Evolutionary conservation across 2,329 filamentous ascomycete genomes (phyloP).

Genomic region (Penicillium sp.): DNA sequence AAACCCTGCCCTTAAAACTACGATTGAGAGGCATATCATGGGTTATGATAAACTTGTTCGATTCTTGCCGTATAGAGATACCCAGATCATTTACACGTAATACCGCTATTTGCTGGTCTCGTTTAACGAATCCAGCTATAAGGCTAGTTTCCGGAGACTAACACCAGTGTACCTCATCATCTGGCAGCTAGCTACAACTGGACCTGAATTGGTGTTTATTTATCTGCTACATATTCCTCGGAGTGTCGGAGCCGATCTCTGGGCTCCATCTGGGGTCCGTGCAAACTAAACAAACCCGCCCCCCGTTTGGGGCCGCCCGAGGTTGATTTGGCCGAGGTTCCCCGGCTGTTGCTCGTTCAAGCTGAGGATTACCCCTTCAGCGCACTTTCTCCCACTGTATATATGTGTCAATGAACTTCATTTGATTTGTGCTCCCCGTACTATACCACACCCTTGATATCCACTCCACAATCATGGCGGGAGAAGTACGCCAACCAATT

Average conservation of each 20-base stretch:
- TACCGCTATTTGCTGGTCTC: background rate
- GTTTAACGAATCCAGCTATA: too few relatives aligned
- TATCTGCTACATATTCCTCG: background rate
- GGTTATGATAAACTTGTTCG: background rate
- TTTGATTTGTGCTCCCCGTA: background rate
- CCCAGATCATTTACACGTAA: background rate
- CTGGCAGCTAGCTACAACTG: too few relatives aligned
- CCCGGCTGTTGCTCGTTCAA: constrained; percentile 14
- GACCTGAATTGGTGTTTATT: too few relatives aligned
- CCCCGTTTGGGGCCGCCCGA: constrained; percentile 8
- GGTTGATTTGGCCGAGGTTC: constrained; percentile 22
- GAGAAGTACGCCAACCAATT: constrained; percentile 85
- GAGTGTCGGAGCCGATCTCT: background rate
- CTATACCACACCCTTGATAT: background rate
- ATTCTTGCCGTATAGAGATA: background rate
- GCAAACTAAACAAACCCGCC: constrained; percentile 3
- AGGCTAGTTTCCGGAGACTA: too few relatives aligned
- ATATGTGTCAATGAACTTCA: constrained; percentile 9
- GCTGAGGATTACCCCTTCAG: background rate
- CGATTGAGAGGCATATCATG: background rate
- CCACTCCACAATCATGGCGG: constrained; percentile 64
- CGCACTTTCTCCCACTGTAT: background rate
- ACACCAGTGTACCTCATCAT: too few relatives aligned
- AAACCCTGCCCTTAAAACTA: background rate
- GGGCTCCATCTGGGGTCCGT: background rate